These are phyloP conservation scores for Pichia eremophila DNA, from an alignment of 805 yeast species.

Conservation along the genomic window DNA sequence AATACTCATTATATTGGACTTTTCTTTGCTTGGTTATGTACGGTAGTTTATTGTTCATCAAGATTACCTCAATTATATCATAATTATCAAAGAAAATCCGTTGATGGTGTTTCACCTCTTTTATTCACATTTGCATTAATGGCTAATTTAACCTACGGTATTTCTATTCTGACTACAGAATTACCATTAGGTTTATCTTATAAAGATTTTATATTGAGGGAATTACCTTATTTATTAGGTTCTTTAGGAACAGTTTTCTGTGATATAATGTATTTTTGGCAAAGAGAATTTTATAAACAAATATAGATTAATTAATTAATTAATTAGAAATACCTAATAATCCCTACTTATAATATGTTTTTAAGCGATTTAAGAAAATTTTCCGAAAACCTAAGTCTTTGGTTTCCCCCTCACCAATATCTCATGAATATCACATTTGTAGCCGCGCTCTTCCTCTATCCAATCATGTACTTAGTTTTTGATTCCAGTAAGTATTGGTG, in stretches of 20 bases:
- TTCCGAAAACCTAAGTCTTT: too few relatives aligned
- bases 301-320: neutral
- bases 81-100: constrained; percentile 70
- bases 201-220: constrained; percentile 48
- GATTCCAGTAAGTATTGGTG: too few relatives aligned
- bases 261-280: constrained; percentile 64
- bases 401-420: too few relatives aligned
- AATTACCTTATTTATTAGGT: constrained; percentile 76
- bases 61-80: constrained; percentile 78
- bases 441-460: too few relatives aligned
- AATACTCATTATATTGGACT: neutral
- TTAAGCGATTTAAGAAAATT: too few relatives aligned
- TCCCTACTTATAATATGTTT: too few relatives aligned
- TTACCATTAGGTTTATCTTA: constrained; percentile 33
- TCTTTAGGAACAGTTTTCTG: constrained; percentile 78
- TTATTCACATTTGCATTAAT: constrained; percentile 69
- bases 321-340: neutral
- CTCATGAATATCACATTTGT: too few relatives aligned
- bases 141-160: constrained; percentile 70
- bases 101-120: constrained; percentile 76
- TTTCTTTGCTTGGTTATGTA: constrained; percentile 67
- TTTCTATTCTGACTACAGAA: constrained; percentile 63
- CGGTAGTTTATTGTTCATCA: constrained; percentile 63
- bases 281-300: constrained; percentile 24
- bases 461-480: too few relatives aligned